phyloP scores from a whole-genome alignment of 106 monocot genomes.

The Dactylorhiza incarnata region DNA sequence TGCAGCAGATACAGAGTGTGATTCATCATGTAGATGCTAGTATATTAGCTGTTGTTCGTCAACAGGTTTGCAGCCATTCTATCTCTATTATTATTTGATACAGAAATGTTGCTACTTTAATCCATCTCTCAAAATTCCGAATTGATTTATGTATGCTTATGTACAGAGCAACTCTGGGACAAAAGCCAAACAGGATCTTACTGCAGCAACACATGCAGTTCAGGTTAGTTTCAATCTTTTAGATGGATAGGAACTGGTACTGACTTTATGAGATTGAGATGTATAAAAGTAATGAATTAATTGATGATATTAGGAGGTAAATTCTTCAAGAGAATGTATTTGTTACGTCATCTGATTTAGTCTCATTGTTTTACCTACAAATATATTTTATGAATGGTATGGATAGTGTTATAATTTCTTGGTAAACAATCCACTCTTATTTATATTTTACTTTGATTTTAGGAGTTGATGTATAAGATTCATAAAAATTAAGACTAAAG shows the following conservation, averaged over 20 bases:
- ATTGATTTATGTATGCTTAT: conserved; percentile 6
- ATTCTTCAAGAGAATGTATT: neutral
- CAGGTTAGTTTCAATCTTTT: conserved; percentile 33
- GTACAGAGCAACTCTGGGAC: conserved; percentile 88
- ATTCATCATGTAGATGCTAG: conserved; percentile 91
- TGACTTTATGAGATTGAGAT: conserved; percentile 1
- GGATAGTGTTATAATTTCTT: neutral
- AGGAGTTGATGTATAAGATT: conserved; percentile 98
- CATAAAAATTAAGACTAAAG: conserved; percentile 94
- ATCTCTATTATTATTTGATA: neutral
- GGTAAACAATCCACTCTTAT: neutral
- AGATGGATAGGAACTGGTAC: neutral
- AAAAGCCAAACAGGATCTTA: conserved; percentile 99
- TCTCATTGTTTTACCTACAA: neutral
- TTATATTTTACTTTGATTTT: conserved; percentile 2
- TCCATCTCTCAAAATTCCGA: conserved; percentile 38
- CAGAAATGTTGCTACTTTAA: neutral
- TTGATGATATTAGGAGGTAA: neutral
- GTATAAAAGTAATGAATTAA: neutral
- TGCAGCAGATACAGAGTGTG: conserved; percentile 98
- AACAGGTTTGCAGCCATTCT: conserved; percentile 51
- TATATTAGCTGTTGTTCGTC: conserved; percentile 86
- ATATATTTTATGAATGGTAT: neutral
- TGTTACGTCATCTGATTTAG: neutral
- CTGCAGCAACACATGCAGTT: conserved; percentile 95